Evolutionary conservation across 352 stramenopile genomes (phyloP).

Genomic region (Phytophthora constricta): DNA sequence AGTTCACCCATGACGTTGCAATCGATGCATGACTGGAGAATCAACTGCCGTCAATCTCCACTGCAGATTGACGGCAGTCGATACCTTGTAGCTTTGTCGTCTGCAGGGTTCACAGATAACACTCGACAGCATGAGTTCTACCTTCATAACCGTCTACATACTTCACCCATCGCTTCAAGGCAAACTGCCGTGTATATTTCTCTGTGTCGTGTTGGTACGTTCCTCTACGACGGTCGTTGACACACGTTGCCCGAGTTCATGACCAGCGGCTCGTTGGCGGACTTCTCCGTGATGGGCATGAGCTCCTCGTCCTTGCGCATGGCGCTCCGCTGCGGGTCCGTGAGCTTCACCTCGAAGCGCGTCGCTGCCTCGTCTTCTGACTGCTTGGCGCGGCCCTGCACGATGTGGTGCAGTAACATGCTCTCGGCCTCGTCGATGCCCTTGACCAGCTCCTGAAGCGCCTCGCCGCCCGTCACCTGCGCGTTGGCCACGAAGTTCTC

Average conservation of each 20-base stretch:
- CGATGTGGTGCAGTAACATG: conserved; percentile 89
- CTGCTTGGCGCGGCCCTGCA: conserved; percentile 73
- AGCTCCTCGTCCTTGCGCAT: conserved; percentile 90
- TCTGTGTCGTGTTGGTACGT: background rate
- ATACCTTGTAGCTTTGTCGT: no score
- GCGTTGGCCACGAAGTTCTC: conserved; percentile 75
- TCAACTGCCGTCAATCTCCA: no score
- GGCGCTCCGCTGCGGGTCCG: conserved; percentile 70
- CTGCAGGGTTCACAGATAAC: no score
- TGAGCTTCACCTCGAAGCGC: conserved; percentile 80
- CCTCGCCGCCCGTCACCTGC: conserved; percentile 58
- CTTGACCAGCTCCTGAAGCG: conserved; percentile 67
- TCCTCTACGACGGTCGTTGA: conserved; percentile 51
- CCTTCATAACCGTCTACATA: no score
- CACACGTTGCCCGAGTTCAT: conserved; percentile 86
- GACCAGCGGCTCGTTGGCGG: conserved; percentile 68
- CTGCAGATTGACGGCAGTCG: no score
- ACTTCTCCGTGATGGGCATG: conserved; percentile 79
- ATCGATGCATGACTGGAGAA: no score
- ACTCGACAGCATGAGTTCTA: no score
- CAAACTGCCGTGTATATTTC: conserved; percentile 17
- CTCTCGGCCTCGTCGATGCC: conserved; percentile 81
- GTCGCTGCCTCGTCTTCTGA: conserved; percentile 32
- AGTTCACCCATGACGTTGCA: conserved; percentile 2
- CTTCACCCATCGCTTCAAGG: no score